Conservation (phyloP, 73 alveolate species). For the Stentor roeselii region DNA sequence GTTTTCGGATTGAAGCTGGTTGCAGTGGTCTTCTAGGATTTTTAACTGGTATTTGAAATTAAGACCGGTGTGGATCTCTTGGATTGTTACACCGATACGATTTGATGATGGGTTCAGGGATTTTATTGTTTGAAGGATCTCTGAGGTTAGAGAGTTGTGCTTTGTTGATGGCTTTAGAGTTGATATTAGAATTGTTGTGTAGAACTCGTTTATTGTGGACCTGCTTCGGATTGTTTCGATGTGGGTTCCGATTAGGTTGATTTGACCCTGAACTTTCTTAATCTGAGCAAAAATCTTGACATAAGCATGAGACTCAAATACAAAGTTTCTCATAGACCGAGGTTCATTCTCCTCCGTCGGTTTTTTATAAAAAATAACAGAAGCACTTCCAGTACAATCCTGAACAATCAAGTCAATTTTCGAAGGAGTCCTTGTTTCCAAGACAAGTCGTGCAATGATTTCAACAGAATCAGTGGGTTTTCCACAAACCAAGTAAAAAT, state of each 20-base stretch:
- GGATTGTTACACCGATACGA: not conserved
- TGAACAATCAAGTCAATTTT: not conserved
- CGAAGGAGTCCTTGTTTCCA: not conserved
- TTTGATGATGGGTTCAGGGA: not conserved
- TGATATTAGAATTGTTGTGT: not conserved
- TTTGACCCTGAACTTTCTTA: not conserved
- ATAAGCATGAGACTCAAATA: too few species aligned
- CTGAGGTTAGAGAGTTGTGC: not conserved
- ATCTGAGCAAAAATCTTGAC: not conserved
- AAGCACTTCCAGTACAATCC: not conserved
- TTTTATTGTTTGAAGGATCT: not conserved
- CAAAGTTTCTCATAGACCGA: not conserved
- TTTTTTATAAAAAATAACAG: not conserved
- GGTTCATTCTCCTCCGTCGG: not conserved
- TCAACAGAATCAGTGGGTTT: not conserved
- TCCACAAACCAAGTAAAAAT: too few species aligned
- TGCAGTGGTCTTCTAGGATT: not conserved
- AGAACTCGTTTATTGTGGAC: not conserved
- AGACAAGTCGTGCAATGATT: not conserved
- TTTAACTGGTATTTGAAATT: too few species aligned
- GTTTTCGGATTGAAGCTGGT: not conserved
- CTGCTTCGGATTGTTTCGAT: not conserved
- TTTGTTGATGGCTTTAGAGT: not conserved
- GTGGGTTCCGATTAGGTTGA: not conserved
- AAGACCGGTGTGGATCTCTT: not conserved